A percentile compares a stretch with the other conserved stretches of the same genome.
These are phyloP conservation scores for Vitis hybrid DNA, from an alignment of 177 flowering plant genomes.

Conservation along the genomic window DNA sequence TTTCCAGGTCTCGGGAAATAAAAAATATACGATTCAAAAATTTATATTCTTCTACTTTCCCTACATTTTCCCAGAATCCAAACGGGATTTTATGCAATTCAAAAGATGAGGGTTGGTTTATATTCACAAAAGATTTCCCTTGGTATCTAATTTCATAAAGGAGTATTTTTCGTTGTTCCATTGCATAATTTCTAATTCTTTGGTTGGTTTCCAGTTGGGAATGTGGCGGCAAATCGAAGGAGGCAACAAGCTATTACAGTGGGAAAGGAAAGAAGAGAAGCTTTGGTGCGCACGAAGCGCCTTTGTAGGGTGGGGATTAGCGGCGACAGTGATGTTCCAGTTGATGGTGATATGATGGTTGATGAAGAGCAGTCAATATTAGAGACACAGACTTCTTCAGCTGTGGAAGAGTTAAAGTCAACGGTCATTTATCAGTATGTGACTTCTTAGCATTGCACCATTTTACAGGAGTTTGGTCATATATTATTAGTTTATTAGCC, in stretches of 20 bases:
- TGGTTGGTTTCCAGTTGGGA: conserved; percentile 56
- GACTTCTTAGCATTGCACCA: background rate
- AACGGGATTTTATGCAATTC: too few relatives aligned
- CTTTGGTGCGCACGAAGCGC: conserved; percentile 80
- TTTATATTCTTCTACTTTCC: too few relatives aligned
- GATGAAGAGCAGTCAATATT: conserved; percentile 69
- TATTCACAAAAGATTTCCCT: too few relatives aligned
- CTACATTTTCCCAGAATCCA: too few relatives aligned
- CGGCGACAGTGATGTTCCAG: conserved; percentile 30
- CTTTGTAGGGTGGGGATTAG: conserved; percentile 73
- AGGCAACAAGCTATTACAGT: conserved; percentile 75
- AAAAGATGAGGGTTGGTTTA: too few relatives aligned
- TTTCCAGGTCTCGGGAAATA: too few relatives aligned
- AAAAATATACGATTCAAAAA: too few relatives aligned
- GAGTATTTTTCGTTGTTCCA: background rate
- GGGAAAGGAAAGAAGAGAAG: conserved; percentile 88
- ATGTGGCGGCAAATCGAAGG: conserved; percentile 64
- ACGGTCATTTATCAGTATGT: conserved; percentile 62
- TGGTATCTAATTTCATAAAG: too few relatives aligned
- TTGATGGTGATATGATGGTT: conserved; percentile 59
- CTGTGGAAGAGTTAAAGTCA: conserved; percentile 67
- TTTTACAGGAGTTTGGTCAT: too few relatives aligned
- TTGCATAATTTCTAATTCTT: background rate
- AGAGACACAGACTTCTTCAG: conserved; percentile 62
- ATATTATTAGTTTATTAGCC: too few relatives aligned